phyloP scores from a whole-genome alignment of 2,329 filamentous ascomycete species.

The Blumeria hordei region DNA sequence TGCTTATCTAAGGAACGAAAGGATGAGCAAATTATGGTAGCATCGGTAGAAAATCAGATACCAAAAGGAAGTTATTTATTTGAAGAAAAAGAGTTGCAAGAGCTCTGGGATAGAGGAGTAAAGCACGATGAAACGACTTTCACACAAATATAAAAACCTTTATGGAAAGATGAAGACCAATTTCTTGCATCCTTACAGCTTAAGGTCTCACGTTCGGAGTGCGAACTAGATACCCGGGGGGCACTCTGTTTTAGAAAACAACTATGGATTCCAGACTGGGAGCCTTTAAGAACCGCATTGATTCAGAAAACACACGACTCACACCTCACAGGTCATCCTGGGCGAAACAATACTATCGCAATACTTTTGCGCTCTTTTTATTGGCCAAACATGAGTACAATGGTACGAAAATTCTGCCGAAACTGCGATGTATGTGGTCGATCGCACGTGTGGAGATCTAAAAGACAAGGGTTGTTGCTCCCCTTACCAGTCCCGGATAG shows the following conservation, averaged over 20 bases:
- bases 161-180: background rate
- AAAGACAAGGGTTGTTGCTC: background rate
- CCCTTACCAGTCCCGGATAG: background rate
- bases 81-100: background rate
- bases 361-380: background rate
- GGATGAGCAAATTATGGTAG: background rate
- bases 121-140: background rate
- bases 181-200: background rate
- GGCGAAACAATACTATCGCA: background rate
- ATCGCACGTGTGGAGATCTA: background rate
- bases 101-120: background rate
- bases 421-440: background rate
- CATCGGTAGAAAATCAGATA: background rate
- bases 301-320: background rate
- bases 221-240: background rate
- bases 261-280: background rate
- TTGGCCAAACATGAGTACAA: background rate
- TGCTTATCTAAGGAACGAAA: background rate
- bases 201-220: background rate
- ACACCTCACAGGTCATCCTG: background rate
- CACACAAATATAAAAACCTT: background rate
- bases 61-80: background rate
- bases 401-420: background rate
- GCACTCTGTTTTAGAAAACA: background rate
- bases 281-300: background rate